Conservation (phyloP, 2,329 filamentous ascomycete species). For the Leptographium lundbergii region DNA sequence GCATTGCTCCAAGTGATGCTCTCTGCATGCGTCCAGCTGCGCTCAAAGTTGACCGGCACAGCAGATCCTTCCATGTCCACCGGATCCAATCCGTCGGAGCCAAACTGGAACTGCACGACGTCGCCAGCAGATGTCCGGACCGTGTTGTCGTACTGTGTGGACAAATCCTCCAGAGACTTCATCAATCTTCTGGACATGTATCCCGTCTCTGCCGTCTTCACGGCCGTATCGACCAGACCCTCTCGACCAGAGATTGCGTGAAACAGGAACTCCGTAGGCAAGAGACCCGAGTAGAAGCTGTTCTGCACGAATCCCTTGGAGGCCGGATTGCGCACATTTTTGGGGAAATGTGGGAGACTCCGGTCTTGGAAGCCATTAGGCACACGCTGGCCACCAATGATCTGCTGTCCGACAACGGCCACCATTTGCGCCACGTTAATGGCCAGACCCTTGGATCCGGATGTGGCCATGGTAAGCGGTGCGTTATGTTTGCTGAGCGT, state of each 20-base stretch:
- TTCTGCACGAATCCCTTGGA: constrained; percentile 95
- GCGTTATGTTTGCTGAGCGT: constrained; percentile 86
- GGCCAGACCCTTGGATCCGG: constrained; percentile 89
- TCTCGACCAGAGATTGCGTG: constrained; percentile 98
- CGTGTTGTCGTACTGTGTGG: constrained; percentile 85
- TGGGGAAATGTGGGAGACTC: constrained; percentile 88
- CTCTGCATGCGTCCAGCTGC: constrained; percentile 76
- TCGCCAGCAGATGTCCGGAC: constrained; percentile 80
- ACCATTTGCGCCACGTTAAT: constrained; percentile 99
- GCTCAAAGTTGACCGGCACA: constrained; percentile 81
- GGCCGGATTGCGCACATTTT: constrained; percentile 80
- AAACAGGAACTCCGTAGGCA: constrained; percentile 89
- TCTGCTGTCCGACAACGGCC: constrained; percentile 91
- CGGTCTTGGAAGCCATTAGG: constrained; percentile 93
- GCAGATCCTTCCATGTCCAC: constrained; percentile 96
- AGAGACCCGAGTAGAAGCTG: constrained; percentile 88
- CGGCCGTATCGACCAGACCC: constrained; percentile 95
- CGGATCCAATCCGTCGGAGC: constrained; percentile 88
- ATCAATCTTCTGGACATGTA: constrained; percentile 98
- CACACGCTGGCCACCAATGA: constrained; percentile 88
- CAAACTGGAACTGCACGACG: constrained; percentile 95
- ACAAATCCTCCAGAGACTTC: constrained; percentile 94
- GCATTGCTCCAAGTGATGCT: constrained; percentile 66
- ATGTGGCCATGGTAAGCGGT: constrained; percentile 92
- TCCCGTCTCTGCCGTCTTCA: constrained; percentile 96